Evolutionary conservation across 805 yeast genomes (phyloP).

Genomic region (Hanseniaspora lachancei): DNA sequence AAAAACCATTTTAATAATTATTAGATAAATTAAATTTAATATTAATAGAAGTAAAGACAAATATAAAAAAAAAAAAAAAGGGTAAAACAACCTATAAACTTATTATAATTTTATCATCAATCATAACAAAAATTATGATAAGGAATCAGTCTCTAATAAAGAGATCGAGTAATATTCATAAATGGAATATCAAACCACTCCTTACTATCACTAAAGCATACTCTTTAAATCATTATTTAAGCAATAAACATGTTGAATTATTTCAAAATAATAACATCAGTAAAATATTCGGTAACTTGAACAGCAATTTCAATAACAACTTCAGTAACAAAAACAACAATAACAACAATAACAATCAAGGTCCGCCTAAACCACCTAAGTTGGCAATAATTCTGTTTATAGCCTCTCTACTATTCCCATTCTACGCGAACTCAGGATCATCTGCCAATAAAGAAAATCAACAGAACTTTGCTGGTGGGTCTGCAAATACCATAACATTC

Average conservation of each 20-base stretch:
- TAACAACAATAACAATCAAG: neutral
- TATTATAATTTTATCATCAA: no score
- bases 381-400: conserved; percentile 3
- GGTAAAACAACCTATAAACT: no score
- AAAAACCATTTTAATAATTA: no score
- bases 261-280: neutral
- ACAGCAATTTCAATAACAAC: neutral
- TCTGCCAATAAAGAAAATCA: conserved; percentile 16
- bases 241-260: neutral
- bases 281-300: neutral
- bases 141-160: no score
- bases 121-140: no score
- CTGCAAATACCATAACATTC: conserved; percentile 36
- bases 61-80: no score
- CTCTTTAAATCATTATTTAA: no score
- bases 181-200: no score
- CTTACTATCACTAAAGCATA: neutral
- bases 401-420: neutral
- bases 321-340: neutral
- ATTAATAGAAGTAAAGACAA: no score
- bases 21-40: no score
- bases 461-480: conserved; percentile 16
- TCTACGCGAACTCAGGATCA: conserved; percentile 16
- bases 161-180: no score
- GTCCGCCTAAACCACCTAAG: conserved; percentile 4